A percentile compares a stretch with the other conserved stretches of the same genome.
These are phyloP conservation scores for Coniochaeta sp. DNA, from an alignment of 2,329 filamentous ascomycete species.

Conservation along the genomic window DNA sequence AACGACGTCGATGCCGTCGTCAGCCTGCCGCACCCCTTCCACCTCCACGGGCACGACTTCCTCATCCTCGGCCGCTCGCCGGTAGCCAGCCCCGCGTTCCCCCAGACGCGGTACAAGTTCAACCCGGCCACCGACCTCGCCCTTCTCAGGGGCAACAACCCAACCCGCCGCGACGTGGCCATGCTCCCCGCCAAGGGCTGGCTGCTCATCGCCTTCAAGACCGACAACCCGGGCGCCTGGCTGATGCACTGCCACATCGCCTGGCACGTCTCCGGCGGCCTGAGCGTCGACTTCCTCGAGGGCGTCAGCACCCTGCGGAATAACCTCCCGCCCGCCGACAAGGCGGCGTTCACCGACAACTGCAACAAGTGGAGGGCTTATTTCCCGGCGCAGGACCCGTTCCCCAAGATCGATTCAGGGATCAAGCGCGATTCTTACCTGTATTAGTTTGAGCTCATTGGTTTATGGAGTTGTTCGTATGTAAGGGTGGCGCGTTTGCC, in stretches of 20 bases:
- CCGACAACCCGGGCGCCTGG: slow-evolving; percentile 44
- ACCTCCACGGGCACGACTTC: slow-evolving; percentile 26
- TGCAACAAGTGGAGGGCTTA: slow-evolving; percentile 14
- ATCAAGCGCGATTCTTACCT: not conserved
- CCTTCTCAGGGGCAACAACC: slow-evolving; percentile 29
- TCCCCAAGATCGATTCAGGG: slow-evolving; percentile 13
- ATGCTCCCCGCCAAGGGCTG: slow-evolving; percentile 36
- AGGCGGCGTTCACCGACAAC: slow-evolving; percentile 16
- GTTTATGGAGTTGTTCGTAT: not conserved
- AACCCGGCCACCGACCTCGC: slow-evolving; percentile 19
- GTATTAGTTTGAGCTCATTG: too few species aligned
- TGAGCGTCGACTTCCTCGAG: slow-evolving; percentile 45
- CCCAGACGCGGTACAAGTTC: slow-evolving; percentile 14
- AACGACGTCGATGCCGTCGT: slow-evolving; percentile 19
- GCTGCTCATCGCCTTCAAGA: slow-evolving; percentile 37
- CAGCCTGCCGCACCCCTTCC: slow-evolving; percentile 18
- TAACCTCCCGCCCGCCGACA: slow-evolving; percentile 7
- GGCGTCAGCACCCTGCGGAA: slow-evolving; percentile 9
- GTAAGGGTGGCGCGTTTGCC: not conserved
- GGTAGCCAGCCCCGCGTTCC: slow-evolving; percentile 7
- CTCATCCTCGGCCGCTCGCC: slow-evolving; percentile 21
- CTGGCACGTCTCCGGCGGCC: slow-evolving; percentile 41
- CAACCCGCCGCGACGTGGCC: slow-evolving; percentile 39
- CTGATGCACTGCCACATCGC: slow-evolving; percentile 43
- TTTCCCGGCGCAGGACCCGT: slow-evolving; percentile 12